Conservation (phyloP, 805 yeast species). For the Grigorovia transvaalensis region DNA sequence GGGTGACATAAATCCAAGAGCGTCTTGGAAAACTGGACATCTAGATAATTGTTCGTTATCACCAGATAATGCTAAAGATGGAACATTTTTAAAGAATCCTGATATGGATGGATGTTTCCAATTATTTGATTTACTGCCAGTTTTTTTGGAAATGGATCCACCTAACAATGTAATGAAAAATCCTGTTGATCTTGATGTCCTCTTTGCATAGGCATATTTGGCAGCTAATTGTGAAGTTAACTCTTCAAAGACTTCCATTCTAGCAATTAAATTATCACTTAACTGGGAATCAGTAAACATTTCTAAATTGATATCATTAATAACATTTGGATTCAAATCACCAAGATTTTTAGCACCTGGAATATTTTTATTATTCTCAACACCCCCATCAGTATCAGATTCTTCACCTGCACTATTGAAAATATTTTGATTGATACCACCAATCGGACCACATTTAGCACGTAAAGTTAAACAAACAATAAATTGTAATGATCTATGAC, state of each 20-base stretch:
- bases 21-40: conserved; percentile 32
- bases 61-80: conserved; percentile 25
- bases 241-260: conserved; percentile 34
- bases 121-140: conserved; percentile 4
- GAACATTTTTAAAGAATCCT: conserved; percentile 25
- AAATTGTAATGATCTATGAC: conserved; percentile 48
- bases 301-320: conserved; percentile 24
- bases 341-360: conserved; percentile 11
- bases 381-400: conserved; percentile 6
- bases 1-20: conserved; percentile 24
- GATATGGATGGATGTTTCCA: conserved; percentile 22
- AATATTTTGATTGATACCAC: conserved; percentile 25
- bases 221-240: conserved; percentile 39
- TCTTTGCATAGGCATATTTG: conserved; percentile 58
- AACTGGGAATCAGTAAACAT: conserved; percentile 30
- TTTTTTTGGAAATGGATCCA: conserved; percentile 15
- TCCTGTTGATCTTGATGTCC: conserved; percentile 48
- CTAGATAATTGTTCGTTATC: conserved; percentile 26
- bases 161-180: conserved; percentile 33
- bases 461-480: conserved; percentile 46
- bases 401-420: conserved; percentile 22
- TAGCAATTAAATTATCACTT: conserved; percentile 30
- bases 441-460: conserved; percentile 36
- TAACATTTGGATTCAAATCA: conserved; percentile 19
- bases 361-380: conserved; percentile 3